Evolutionary conservation across 2,329 filamentous ascomycete species (phyloP).

Genomic region (Verticillium dahliae): DNA sequence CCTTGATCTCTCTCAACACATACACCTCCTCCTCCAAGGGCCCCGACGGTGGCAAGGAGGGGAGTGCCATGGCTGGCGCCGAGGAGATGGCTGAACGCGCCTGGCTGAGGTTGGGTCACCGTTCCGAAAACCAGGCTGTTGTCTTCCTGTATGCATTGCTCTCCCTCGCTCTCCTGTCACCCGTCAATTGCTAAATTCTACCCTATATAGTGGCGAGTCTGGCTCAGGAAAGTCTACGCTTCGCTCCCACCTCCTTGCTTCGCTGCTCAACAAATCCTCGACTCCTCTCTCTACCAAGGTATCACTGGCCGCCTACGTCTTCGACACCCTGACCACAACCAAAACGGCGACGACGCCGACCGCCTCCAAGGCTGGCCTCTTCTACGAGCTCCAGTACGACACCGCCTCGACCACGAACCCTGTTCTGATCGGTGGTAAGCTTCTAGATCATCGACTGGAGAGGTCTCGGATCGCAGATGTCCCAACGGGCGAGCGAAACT

Average conservation of each 20-base stretch:
- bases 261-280: slow-evolving; percentile 81
- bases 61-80: slow-evolving; percentile 84
- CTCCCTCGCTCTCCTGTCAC: neutral
- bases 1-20: slow-evolving; percentile 86
- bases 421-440: slow-evolving; percentile 85
- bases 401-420: slow-evolving; percentile 79
- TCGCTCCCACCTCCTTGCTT: slow-evolving; percentile 78
- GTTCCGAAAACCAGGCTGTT: slow-evolving; percentile 88
- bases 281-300: slow-evolving; percentile 91
- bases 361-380: slow-evolving; percentile 90
- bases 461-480: slow-evolving; percentile 86
- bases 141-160: slow-evolving; percentile 72
- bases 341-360: slow-evolving; percentile 94
- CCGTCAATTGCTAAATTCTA: slow-evolving; percentile 3
- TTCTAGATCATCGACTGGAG: slow-evolving; percentile 89
- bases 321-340: slow-evolving; percentile 92
- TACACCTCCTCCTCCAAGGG: slow-evolving; percentile 86
- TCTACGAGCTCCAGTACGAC: slow-evolving; percentile 96
- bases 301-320: slow-evolving; percentile 89
- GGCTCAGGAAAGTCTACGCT: slow-evolving; percentile 95
- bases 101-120: slow-evolving; percentile 76
- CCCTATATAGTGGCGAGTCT: slow-evolving; percentile 70
- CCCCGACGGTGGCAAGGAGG: slow-evolving; percentile 83
- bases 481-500: slow-evolving; percentile 92
- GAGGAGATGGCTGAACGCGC: slow-evolving; percentile 87